phyloP scores from a whole-genome alignment of 2,329 filamentous ascomycete species.

The Aspergillus sp. region DNA sequence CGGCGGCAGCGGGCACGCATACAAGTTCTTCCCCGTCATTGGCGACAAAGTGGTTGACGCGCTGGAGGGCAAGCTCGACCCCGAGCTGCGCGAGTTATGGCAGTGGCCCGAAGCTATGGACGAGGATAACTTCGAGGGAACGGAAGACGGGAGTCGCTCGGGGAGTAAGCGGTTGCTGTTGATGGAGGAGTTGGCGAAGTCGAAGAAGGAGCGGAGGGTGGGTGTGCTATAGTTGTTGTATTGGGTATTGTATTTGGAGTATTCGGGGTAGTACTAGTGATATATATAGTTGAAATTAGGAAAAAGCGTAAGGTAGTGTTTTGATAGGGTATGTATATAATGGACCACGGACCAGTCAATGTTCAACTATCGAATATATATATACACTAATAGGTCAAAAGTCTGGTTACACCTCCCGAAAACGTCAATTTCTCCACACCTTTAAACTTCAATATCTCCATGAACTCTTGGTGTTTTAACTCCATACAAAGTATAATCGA shows the following conservation, averaged over 20 bases:
- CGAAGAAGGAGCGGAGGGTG: slow-evolving; percentile 21
- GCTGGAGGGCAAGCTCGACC: slow-evolving; percentile 44
- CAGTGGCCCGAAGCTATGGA: slow-evolving; percentile 34
- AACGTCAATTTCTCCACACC: too few species aligned
- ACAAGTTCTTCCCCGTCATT: slow-evolving; percentile 56
- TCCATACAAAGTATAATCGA: too few species aligned
- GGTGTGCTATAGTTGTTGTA: slow-evolving; percentile 24
- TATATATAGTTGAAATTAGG: neutral
- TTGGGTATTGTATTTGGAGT: neutral
- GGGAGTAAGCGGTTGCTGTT: slow-evolving; percentile 36
- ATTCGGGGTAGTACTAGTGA: too few species aligned
- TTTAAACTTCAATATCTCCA: too few species aligned
- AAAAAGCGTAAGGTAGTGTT: neutral
- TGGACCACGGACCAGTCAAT: neutral
- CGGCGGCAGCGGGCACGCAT: slow-evolving; percentile 55
- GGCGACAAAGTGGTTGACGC: slow-evolving; percentile 52
- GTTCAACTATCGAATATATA: too few species aligned
- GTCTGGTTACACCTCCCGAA: too few species aligned
- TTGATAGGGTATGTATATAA: neutral
- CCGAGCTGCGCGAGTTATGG: slow-evolving; percentile 45
- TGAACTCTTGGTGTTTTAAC: too few species aligned
- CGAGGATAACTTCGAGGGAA: slow-evolving; percentile 29
- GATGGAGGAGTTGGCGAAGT: slow-evolving; percentile 40
- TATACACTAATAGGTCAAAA: too few species aligned
- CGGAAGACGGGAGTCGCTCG: slow-evolving; percentile 40